Base-by-base conservation (phyloP, 805 yeast species). In the Candida mattraensis region DNA sequence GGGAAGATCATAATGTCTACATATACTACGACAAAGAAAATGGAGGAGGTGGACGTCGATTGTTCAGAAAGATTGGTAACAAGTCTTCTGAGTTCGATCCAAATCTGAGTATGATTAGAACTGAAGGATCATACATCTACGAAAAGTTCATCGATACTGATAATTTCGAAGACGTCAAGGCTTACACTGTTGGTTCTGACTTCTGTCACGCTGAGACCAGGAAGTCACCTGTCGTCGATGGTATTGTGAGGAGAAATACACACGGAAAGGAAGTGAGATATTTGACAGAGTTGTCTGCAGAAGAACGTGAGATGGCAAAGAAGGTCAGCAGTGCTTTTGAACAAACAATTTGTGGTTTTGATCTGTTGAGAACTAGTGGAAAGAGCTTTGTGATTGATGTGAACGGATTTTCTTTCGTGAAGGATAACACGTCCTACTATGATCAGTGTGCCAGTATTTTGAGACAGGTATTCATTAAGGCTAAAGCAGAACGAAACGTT, bases 221-320 rank as follows among this genome's bases (percentile, higher is more conserved):
- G 54, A 93, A 93, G 60, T 87, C 96, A 0, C 99, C 99, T 1
- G 99, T 93, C 3, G 99, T 93, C n/a, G 99, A 93, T 64, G 99
- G 99, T 30, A 86, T 93, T 39, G 99, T 93, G 17, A 75, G 97
- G 54, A 76, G 99, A 60, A 93, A 93, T 57, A 89, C 98, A 1
- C 95, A 89, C 53, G 99, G 99, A 30, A 93, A 93, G 60, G 99
- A 93, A 63, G 82, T 93, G 29, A 74, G 99, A 45, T 93, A 84
- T 54, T 74, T 93, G 22, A 91, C 99, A 1, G 79, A 83, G 47
- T 67, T 93, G 35, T 66, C 85, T 2, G 76, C 72, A 4, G 83
- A 77, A 32, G 99, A 93, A 60, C 80, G 75, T 33, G 63, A 64
- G 20, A 88, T 89, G 76, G 99, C 99, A 2, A 64, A 71, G 22